phyloP scores from a whole-genome alignment of 2,329 filamentous ascomycete genomes.

The Xylaria sp. region DNA sequence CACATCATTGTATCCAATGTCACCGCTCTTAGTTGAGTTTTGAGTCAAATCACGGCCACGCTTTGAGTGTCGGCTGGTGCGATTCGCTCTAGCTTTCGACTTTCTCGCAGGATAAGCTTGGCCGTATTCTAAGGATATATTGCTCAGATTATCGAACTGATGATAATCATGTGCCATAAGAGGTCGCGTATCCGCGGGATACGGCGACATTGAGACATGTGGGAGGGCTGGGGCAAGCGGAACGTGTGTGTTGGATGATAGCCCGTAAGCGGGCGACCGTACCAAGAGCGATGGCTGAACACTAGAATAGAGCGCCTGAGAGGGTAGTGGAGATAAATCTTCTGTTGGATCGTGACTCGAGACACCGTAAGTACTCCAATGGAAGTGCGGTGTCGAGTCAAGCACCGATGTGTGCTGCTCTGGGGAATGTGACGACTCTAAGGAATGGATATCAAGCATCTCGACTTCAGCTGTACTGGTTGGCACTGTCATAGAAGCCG shows the following conservation, averaged over 20 bases:
- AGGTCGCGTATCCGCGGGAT: constrained; percentile 38
- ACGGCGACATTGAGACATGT: constrained; percentile 40
- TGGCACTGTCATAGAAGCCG: constrained; percentile 57
- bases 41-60: constrained; percentile 33
- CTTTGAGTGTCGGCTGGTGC: constrained; percentile 38
- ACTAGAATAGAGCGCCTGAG: constrained; percentile 40
- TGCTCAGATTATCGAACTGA: constrained; percentile 28
- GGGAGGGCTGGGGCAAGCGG: constrained; percentile 39
- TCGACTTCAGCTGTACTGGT: constrained; percentile 48
- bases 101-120: constrained; percentile 37
- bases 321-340: constrained; percentile 46
- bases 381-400: constrained; percentile 46
- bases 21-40: constrained; percentile 23
- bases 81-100: constrained; percentile 37
- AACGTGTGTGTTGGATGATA: constrained; percentile 32
- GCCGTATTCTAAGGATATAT: constrained; percentile 30
- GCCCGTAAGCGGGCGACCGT: constrained; percentile 30
- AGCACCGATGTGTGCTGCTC: constrained; percentile 48
- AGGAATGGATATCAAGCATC: constrained; percentile 52
- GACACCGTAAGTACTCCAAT: constrained; percentile 52
- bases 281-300: constrained; percentile 43
- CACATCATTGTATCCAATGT: constrained; percentile 5
- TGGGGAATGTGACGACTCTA: constrained; percentile 49
- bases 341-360: constrained; percentile 46
- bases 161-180: constrained; percentile 30